Percentiles rank a stretch among this genome's conserved stretches.
Conservation (phyloP, 306 rosid genomes). For the Senna tora region DNA sequence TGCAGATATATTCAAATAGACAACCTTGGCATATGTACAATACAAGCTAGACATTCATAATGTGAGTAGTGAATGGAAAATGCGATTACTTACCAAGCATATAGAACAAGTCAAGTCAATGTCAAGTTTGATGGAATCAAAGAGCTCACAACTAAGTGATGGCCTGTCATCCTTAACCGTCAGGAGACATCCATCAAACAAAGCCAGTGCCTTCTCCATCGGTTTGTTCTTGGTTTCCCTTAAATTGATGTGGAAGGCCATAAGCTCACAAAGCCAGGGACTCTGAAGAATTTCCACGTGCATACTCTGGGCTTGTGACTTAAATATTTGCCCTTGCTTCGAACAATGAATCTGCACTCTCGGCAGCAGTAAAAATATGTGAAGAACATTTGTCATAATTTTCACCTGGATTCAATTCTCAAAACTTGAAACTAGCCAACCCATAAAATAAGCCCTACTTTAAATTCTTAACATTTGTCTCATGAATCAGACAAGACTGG, state of each 20-base stretch:
- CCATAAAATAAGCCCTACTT: not conserved
- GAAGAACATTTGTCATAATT: conserved; percentile 3
- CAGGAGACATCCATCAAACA: conserved; percentile 79
- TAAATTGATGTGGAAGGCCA: conserved; percentile 88
- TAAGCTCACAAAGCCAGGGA: conserved; percentile 95
- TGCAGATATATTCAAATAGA: not conserved
- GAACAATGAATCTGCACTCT: conserved; percentile 81
- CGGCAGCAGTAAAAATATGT: conserved; percentile 6
- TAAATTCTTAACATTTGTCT: not conserved
- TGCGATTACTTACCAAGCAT: conserved; percentile 75
- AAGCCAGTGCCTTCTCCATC: conserved; percentile 41
- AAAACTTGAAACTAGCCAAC: conserved; percentile 1
- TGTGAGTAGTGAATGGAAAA: conserved; percentile 6
- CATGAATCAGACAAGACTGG: not conserved
- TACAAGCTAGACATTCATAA: conserved; percentile 30
- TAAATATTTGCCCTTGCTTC: conserved; percentile 91
- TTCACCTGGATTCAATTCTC: conserved; percentile 9
- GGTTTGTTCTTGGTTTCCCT: conserved; percentile 62
- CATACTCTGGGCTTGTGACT: conserved; percentile 78
- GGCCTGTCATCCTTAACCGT: conserved; percentile 72
- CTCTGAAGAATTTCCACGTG: conserved; percentile 91
- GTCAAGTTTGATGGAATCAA: conserved; percentile 80
- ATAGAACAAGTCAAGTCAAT: conserved; percentile 86
- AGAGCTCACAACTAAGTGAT: conserved; percentile 78
- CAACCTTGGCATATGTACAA: not conserved